These are phyloP conservation scores for Boletus reticuloceps DNA, from an alignment of 768 basidiomycete genomes.

Conservation along the genomic window DNA sequence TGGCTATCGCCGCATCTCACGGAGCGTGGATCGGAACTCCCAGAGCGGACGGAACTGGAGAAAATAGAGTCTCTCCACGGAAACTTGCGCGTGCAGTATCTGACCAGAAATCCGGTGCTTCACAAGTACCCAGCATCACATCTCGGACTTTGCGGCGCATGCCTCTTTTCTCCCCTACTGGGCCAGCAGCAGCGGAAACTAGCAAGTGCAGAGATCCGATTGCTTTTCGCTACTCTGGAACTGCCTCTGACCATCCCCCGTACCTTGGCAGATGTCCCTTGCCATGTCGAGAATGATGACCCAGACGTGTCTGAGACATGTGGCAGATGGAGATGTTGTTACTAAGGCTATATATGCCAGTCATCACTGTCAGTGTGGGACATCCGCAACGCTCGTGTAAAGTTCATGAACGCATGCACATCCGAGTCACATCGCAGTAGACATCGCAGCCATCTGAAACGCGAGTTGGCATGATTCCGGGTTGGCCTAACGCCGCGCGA, in stretches of 20 bases:
- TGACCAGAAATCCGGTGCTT: constrained; percentile 12
- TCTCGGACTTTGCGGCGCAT: constrained; percentile 30
- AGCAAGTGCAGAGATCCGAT: constrained; percentile 10
- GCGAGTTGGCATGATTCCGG: constrained; percentile 1
- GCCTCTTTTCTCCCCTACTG: background rate
- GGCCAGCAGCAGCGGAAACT: constrained; percentile 12
- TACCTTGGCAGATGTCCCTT: background rate
- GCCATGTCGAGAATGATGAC: background rate
- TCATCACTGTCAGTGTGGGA: background rate
- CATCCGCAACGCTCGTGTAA: background rate
- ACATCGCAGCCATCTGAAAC: constrained; percentile 17
- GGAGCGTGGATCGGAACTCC: constrained; percentile 18
- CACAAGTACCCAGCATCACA: constrained; percentile 8
- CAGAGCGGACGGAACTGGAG: background rate
- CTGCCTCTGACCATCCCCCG: background rate
- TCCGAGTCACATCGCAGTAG: constrained; percentile 11
- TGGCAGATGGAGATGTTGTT: constrained; percentile 1
- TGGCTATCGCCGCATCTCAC: constrained; percentile 25
- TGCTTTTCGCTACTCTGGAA: background rate
- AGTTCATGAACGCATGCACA: background rate
- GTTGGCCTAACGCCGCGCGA: constrained; percentile 21
- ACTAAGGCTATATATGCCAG: background rate
- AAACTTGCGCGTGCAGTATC: constrained; percentile 7
- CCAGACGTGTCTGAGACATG: constrained; percentile 5
- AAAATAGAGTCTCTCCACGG: constrained; percentile 3